Base-by-base conservation (phyloP, 768 basidiomycete genomes). In the Holtermannia corniformis region DNA sequence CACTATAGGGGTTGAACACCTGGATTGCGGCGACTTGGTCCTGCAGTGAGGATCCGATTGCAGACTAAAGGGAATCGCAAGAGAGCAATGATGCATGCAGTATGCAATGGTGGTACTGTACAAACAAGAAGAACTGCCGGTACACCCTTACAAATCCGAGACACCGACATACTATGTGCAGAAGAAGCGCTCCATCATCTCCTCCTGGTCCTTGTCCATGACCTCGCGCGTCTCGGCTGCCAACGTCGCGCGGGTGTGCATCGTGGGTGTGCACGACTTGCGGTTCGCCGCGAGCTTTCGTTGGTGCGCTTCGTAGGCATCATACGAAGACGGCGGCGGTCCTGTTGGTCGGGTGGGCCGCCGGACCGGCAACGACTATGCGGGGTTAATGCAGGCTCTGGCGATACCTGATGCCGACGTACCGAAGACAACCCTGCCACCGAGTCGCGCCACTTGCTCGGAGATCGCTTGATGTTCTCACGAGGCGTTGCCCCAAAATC, bases 101-200 rank as follows among this genome's bases (percentile, higher is more conserved):
- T n/a, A n/a, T n/a, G n/a, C n/a, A n/a, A n/a, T n/a, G n/a, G n/a
- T n/a, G n/a, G n/a, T n/a, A n/a, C n/a, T n/a, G n/a, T n/a, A n/a
- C n/a, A n/a, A n/a, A n/a, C n/a, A n/a, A n/a, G n/a, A n/a, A n/a
- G n/a, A n/a, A n/a, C n/a, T n/a, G n/a, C n/a, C n/a, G n/a, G n/a
- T n/a, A n/a, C n/a, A n/a, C n/a, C n/a, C n/a, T n/a, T n/a, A n/a
- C n/a, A n/a, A n/a, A n/a, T n/a, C n/a, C n/a, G n/a, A n/a, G n/a
- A n/a, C n/a, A n/a, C n/a, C n/a, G n/a, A n/a, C n/a, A n/a, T n/a
- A n/a, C n/a, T n/a, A n/a, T n/a, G n/a, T n/a, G n/a, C n/a, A n/a
- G 64, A 68, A 68, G 62, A 68, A 68, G 1, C 60, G 62, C 56
- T 68, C 67, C 13, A 58, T 59, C 26, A 64, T 46, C 23, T 68